Evolutionary conservation across 2,329 filamentous ascomycete species (phyloP), one percentile per base, ranked within the genome.

Genomic region (Microdochium paspali): DNA sequence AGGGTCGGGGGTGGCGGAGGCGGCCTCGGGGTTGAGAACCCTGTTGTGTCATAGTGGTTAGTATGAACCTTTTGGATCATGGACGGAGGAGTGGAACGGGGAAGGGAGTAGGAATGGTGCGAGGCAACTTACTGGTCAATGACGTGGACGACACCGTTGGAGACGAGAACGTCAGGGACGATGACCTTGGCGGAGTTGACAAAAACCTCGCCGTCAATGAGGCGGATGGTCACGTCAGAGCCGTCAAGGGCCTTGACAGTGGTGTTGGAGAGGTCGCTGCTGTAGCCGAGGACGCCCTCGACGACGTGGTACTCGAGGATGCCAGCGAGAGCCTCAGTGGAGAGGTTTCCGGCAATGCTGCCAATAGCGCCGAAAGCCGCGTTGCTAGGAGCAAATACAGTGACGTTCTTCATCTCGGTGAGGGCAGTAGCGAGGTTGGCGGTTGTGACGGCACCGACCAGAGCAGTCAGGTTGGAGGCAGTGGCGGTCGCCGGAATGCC

Each of bases 301-400:
- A 87, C 64, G 46, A 86, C 71, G 59, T 88, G 84, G 64, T 87
- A 87, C 24, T 70, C 64, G 26, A 87, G 68, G 46, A 86, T 71
- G 24, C 60, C 61, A 2, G 68, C 60, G 1, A 85, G 66, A 12
- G 77, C 61, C 4, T 70, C 61, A 1, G 63, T 58, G 23, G 68
- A 68, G 24, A 82, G 61, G 49, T 70, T 70, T 24, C 62, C 59
- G 10, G 80, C 57, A 21, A 72, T 65, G 45, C 70, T 77, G 48
- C 74, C 78, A 42, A 85, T 76, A 24, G 66, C 62, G 30, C 72
- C 66, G 65, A 85, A 80, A 10, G 80, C 80, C 2, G 66, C 66
- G 59, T 84, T 80, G 57, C 66, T 72, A 2, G 83, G 82, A 1
- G 76, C 80, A 53, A 87, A 85, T 51, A 86, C 69, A 47, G 83